Base-by-base conservation (phyloP, 2,329 filamentous ascomycete species). In the Dryadomyces sulphureus region DNA sequence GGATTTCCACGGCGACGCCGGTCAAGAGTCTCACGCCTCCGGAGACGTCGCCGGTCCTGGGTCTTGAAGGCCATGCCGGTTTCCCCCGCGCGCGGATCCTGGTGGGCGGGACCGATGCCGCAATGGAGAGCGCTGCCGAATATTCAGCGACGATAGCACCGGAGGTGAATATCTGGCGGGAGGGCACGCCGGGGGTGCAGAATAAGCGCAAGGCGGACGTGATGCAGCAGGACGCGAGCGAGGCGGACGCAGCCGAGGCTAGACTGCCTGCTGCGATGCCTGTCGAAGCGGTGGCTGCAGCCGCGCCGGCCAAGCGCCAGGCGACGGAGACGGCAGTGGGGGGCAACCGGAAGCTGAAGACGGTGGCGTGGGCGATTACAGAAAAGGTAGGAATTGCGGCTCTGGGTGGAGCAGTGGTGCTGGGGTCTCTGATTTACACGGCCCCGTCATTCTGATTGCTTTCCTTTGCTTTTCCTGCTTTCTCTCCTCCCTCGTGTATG, bases 371-470 rank as follows among this genome's bases (percentile, higher is more conserved):
- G 52, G 45, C 50, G 2, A 38, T 48, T 2, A 50, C 46, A 4
- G 52, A 53, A 49, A 53, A 41, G 41, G 48, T 62, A 8, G 60
- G 62, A 7, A 62, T 61, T 48, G 61, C 61, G 2, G 62, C 62
- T 2, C 54, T 65, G 1, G 63, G 63, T 11, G 60, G 61, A 8
- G 56, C 60, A 2, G 59, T 62, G 44, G 55, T 65, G 3, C 49
- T 66, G 11, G 58, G 59, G 1, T 60, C 62, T 1, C 54, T 66
- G 12, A 60, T 65, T 38, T 63, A 61, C 49, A 64, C 62, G 8
- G 63, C 63, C 1, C 63, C 63, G 0, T 56, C 56, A 4, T 59
- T 65, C 36, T 53, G 35, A 50, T 34, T 32, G 40, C 36, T 41
- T 3, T 19, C 22, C 17, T 25, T 32, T 25, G 17, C 34, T 19